Evolutionary conservation across 441 rosid genomes (phyloP).

Genomic region (Croton laevigatus): DNA sequence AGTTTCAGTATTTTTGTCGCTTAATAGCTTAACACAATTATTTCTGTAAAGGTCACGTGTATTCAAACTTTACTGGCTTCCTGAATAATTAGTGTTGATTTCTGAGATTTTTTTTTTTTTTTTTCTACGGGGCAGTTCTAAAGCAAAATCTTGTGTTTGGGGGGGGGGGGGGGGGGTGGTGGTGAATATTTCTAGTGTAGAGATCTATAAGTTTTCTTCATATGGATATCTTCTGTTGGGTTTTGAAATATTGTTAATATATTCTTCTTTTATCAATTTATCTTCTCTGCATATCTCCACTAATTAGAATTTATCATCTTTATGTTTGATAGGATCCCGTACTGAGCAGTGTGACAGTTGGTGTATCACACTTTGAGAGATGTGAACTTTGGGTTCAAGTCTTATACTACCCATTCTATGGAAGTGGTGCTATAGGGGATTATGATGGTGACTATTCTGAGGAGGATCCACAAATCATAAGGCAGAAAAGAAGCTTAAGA

Average conservation of each 20-base stretch:
- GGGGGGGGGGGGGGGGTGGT: too few species aligned
- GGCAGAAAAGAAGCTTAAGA: constrained; percentile 77
- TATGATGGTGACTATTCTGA: constrained; percentile 87
- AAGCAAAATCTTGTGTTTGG: neutral
- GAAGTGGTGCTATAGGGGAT: constrained; percentile 76
- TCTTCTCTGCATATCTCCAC: neutral
- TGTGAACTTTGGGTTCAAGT: constrained; percentile 97
- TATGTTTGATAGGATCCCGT: constrained; percentile 71
- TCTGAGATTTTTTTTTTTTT: neutral
- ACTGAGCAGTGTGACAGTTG: constrained; percentile 89
- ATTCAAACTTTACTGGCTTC: neutral
- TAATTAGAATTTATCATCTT: constrained; percentile 16
- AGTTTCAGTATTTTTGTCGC: neutral
- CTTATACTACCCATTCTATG: constrained; percentile 91
- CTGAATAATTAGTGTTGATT: neutral
- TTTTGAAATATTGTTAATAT: neutral
- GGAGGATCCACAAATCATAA: constrained; percentile 81
- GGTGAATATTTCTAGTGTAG: neutral
- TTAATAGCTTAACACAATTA: neutral
- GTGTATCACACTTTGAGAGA: constrained; percentile 94
- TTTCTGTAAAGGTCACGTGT: neutral
- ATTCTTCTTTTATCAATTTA: neutral
- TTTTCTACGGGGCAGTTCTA: neutral
- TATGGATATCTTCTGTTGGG: neutral
- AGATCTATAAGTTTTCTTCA: neutral